Base-by-base conservation (phyloP, 352 stramenopile species). In the Achlya hypogyna region DNA sequence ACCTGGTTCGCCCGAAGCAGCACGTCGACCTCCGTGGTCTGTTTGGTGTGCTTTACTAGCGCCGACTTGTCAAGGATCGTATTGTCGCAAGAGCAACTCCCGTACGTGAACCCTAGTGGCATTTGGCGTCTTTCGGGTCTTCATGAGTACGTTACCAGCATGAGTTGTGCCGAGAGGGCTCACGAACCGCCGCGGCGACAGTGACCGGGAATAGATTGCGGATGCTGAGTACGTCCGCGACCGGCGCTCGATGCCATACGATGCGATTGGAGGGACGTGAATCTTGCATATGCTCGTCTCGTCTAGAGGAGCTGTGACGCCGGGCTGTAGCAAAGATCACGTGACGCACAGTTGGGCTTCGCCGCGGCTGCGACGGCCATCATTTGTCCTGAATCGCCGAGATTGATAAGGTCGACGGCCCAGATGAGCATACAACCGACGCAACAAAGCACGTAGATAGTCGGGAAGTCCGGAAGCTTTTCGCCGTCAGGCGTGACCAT, bases 331-430 rank as follows among this genome's bases (percentile, higher is more conserved):
- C 20, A 20, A 56, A 27, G 29, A 35, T 51, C 5, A 14, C 28
- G 27, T 28, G 10, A 75, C 77, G 70, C 74, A 85, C 79, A 75
- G 52, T 86, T 77, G 3, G 79, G 78, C 2, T 76, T 71, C 2
- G 79, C 79, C 1, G 78, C 78, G 60, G 74, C 85, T 4, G 78
- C 76, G 53, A 86, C 79, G 0, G 79, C 78, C 75, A 88, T 86
- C 70, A 86, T 77, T 69, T 86, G 82, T 62, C 72, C 77, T 25
- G 78, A 86, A 69, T 84, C 79, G 65, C 78, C 80, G 63, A 88
- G 74, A 63, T 84, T 88, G 28, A 86, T 63, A 27, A 85, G 69
- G 53, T 86, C 79, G 23, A 88, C 76, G 31, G 67, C 75, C 79
- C 79, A 86, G 10, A 88, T 75, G 62, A 88, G 59, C 60, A 78